Evolutionary conservation across 805 yeast genomes (phyloP).

Genomic region (Isabelozyma gotoi): DNA sequence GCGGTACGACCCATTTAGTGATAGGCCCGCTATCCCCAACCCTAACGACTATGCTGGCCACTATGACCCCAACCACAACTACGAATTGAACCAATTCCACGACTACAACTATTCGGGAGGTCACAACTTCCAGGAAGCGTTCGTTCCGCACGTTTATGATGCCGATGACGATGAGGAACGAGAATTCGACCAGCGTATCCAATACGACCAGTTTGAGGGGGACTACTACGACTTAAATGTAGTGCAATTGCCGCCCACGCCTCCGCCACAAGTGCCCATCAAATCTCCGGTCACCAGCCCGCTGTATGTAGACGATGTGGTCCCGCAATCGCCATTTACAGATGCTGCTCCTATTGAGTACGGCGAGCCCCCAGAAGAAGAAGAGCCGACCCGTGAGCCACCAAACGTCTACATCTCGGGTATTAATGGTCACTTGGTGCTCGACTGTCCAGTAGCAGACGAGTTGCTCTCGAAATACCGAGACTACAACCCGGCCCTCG

Average conservation of each 20-base stretch:
- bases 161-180: slow-evolving; percentile 39
- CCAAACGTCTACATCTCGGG: slow-evolving; percentile 35
- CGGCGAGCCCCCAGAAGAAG: slow-evolving; percentile 34
- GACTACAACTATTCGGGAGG: slow-evolving; percentile 12
- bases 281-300: slow-evolving; percentile 4
- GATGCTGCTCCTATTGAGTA: slow-evolving; percentile 20
- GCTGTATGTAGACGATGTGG: slow-evolving; percentile 10
- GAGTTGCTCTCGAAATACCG: slow-evolving; percentile 42
- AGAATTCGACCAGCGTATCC: slow-evolving; percentile 39
- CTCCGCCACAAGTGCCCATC: slow-evolving; percentile 4
- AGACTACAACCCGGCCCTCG: slow-evolving; percentile 29
- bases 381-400: slow-evolving; percentile 31
- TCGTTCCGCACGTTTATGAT: slow-evolving; percentile 43
- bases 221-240: slow-evolving; percentile 42
- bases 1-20: no score
- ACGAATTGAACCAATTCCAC: slow-evolving; percentile 22
- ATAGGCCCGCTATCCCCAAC: slow-evolving; percentile 3
- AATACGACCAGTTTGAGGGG: slow-evolving; percentile 39
- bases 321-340: slow-evolving; percentile 27
- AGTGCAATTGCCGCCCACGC: slow-evolving; percentile 23
- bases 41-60: slow-evolving; percentile 9
- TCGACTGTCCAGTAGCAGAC: slow-evolving; percentile 48
- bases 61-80: slow-evolving; percentile 10
- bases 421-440: slow-evolving; percentile 44
- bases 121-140: slow-evolving; percentile 32